Conservation (phyloP, 2,329 filamentous ascomycete genomes). For the Bipolaris zeicola region DNA sequence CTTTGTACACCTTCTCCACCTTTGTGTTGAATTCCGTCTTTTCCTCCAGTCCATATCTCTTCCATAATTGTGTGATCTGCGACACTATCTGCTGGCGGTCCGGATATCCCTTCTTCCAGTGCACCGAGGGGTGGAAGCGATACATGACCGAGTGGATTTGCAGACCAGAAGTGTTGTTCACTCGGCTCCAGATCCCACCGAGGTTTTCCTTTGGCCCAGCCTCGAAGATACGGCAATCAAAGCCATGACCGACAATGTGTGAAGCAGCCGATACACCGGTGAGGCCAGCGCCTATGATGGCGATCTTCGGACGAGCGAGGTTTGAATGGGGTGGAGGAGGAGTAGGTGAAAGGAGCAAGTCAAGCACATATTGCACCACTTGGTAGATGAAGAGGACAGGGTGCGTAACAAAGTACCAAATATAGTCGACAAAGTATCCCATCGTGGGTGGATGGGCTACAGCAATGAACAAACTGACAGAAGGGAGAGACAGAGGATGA, state of each 20-base stretch:
- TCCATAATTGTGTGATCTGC: conserved; percentile 75
- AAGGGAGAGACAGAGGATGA: not conserved
- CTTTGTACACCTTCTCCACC: conserved; percentile 72
- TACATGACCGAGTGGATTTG: conserved; percentile 90
- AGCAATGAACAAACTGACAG: not conserved
- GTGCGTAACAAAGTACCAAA: conserved; percentile 43
- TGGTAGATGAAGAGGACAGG: conserved; percentile 67
- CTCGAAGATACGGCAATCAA: conserved; percentile 81
- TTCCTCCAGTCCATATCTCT: conserved; percentile 71
- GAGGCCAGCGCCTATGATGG: conserved; percentile 59
- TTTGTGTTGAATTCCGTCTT: conserved; percentile 74
- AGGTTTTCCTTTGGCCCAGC: conserved; percentile 68
- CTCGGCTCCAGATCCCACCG: conserved; percentile 81
- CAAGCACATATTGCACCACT: conserved; percentile 67
- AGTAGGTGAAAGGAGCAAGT: conserved; percentile 69
- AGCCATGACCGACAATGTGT: conserved; percentile 84
- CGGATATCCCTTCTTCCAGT: conserved; percentile 78
- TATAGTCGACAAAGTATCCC: conserved; percentile 21
- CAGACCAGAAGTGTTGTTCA: conserved; percentile 81
- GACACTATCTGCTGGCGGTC: conserved; percentile 74
- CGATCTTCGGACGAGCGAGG: conserved; percentile 64
- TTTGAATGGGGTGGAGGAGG: conserved; percentile 66
- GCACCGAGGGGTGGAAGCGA: conserved; percentile 80
- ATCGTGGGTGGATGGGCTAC: conserved; percentile 14
- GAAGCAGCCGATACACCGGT: conserved; percentile 79